Evolutionary conservation across 495 filamentous ascomycete species (phyloP).

Genomic region (Cryomyces antarcticus): DNA sequence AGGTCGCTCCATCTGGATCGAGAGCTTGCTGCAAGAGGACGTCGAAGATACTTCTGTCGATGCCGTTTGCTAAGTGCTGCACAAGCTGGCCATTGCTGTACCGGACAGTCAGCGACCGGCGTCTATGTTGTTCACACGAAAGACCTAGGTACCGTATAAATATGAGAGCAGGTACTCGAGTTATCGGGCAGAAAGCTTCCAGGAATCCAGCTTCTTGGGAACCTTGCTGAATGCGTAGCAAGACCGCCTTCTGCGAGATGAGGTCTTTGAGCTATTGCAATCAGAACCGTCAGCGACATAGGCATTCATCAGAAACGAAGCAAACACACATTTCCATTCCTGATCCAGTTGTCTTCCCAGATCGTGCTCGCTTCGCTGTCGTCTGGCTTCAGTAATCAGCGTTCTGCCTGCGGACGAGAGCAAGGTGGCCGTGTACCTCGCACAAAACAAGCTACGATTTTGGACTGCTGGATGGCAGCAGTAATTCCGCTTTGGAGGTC

Average conservation of each 20-base stretch:
- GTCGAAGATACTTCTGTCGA: background rate
- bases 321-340: conserved; percentile 31
- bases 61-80: conserved; percentile 3
- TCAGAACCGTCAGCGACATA: too few species aligned
- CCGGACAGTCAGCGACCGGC: too few species aligned
- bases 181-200: conserved; percentile 56
- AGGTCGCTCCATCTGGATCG: too few species aligned
- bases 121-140: too few species aligned
- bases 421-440: conserved; percentile 21
- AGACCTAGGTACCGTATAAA: conserved; percentile 38
- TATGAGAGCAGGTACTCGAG: conserved; percentile 51
- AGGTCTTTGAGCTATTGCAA: conserved; percentile 21
- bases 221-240: conserved; percentile 45
- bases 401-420: background rate
- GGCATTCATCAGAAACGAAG: too few species aligned
- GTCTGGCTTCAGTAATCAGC: conserved; percentile 25
- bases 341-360: conserved; percentile 64
- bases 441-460: conserved; percentile 51
- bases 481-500: conserved; percentile 60
- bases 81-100: conserved; percentile 7
- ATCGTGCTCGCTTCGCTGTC: conserved; percentile 36
- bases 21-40: background rate
- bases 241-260: conserved; percentile 36
- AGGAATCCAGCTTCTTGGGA: conserved; percentile 66
- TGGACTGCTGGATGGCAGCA: conserved; percentile 43